Base-by-base conservation (phyloP, 306 rosid genomes). In the Phaseolus lunatus region DNA sequence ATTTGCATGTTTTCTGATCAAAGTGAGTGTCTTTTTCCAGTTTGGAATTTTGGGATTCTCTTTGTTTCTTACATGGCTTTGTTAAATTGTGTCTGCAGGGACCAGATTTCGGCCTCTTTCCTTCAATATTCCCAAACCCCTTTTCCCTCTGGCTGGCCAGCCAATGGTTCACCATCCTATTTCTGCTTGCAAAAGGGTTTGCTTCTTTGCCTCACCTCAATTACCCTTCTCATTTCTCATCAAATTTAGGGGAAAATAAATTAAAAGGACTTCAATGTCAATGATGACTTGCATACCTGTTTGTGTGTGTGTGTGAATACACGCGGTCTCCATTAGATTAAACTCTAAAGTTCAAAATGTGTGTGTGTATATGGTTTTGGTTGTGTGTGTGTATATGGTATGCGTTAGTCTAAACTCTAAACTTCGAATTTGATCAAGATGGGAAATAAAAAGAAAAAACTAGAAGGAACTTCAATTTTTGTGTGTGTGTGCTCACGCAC, bases 91-190 rank as follows among this genome's bases (percentile, higher is more conserved):
- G 26, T 58, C 7, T 86, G 76, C 86, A 92, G 99, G 99, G 57
- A 95, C 99, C 69, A 89, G 99, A 87, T 95, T 95, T 81, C 88
- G 97, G n/a, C 99, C 97, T 62, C 97, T 95, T 75, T 95, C 99
- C 15, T 95, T 95, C 89, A 92, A 92, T 62, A 88, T 89, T 76
- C 97, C 99, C 37, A 91, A 95, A 70, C 98, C 99, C 58, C 97
- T 95, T n/a, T 92, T 95, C 88, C 98, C 97, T 76, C 63, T 95
- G 82, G 99, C 98, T 79, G 98, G 98, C 24, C 97, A 91, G 72
- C 91, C 99, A 19, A 95, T 95, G 99, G 96, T 95, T 81, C 91
- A 90, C 53, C 99, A 95, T 72, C 98, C 96, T 27, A 95, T 95
- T 56, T 89, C 92, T 67, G 98, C 99, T 85, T 92, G 99, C 70